These are phyloP conservation scores for Parietaria judaica DNA, from an alignment of 306 rosid species.

Conservation along the genomic window DNA sequence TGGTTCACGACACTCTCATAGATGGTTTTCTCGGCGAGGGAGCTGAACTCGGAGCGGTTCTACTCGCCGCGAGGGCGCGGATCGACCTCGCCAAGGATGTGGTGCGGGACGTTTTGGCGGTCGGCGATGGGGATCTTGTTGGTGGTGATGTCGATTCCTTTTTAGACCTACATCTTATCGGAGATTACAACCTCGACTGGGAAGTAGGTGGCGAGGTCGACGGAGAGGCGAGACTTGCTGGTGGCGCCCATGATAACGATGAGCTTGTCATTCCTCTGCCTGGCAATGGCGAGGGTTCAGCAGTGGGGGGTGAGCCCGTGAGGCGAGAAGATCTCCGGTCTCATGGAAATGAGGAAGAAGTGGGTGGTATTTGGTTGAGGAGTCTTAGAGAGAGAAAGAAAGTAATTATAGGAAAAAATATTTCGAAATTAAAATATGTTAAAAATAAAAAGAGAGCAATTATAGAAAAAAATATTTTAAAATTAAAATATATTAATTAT, in stretches of 20 bases:
- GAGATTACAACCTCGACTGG: constrained; percentile 70
- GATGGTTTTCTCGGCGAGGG: constrained; percentile 23
- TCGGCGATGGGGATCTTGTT: constrained; percentile 62
- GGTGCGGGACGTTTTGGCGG: constrained; percentile 56
- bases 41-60: constrained; percentile 48
- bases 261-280: constrained; percentile 49
- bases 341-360: no score
- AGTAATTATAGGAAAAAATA: no score
- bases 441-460: no score
- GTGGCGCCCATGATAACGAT: constrained; percentile 77
- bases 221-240: constrained; percentile 73
- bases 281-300: neutral
- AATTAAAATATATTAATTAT: no score
- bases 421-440: no score
- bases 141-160: constrained; percentile 74
- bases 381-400: no score
- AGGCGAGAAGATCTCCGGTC: no score
- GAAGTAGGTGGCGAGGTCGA: constrained; percentile 65
- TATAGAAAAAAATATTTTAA: no score
- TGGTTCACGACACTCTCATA: no score
- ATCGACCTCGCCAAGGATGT: constrained; percentile 66
- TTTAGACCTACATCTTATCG: constrained; percentile 83
- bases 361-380: no score
- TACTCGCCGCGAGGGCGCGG: constrained; percentile 32
- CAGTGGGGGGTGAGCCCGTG: no score